Evolutionary conservation across 139 green algal species (phyloP).

Genomic region (Marvania coccoides): DNA sequence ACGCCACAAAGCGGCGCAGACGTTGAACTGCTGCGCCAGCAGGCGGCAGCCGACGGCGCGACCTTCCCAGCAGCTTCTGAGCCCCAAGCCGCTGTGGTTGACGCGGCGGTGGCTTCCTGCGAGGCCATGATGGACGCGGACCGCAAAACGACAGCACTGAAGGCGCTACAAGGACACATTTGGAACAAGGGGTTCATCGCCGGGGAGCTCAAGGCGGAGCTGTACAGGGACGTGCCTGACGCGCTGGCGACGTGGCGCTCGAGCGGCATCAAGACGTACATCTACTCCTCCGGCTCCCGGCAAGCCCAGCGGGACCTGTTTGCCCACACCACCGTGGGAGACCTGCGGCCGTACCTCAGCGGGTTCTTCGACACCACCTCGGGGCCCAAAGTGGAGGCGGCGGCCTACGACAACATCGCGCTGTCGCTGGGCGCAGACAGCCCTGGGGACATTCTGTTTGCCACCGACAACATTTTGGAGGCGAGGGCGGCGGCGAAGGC

Average conservation of each 20-base stretch:
- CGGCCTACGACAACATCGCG: slow-evolving; percentile 78
- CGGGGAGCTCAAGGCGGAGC: slow-evolving; percentile 60
- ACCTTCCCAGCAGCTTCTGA: neutral
- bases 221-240: slow-evolving; percentile 78
- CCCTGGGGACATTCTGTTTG: slow-evolving; percentile 70
- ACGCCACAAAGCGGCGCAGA: slow-evolving; percentile 54
- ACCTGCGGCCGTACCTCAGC: slow-evolving; percentile 75
- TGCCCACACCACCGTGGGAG: slow-evolving; percentile 52
- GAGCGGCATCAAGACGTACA: slow-evolving; percentile 83
- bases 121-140: slow-evolving; percentile 63
- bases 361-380: slow-evolving; percentile 93
- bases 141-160: slow-evolving; percentile 50
- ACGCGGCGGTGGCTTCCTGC: slow-evolving; percentile 46
- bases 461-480: slow-evolving; percentile 77
- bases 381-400: slow-evolving; percentile 59
- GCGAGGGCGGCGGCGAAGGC: slow-evolving; percentile 66
- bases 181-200: slow-evolving; percentile 69
- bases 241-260: slow-evolving; percentile 60
- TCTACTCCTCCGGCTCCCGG: slow-evolving; percentile 83
- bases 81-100: slow-evolving; percentile 34
- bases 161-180: slow-evolving; percentile 53
- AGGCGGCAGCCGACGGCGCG: slow-evolving; percentile 28
- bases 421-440: slow-evolving; percentile 66
- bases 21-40: slow-evolving; percentile 52
- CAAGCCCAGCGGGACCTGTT: slow-evolving; percentile 59